A percentile compares a stretch with the other conserved stretches of the same genome.
Conservation (phyloP, 176 grass and related monocot genomes). For the Oryza officinalis region DNA sequence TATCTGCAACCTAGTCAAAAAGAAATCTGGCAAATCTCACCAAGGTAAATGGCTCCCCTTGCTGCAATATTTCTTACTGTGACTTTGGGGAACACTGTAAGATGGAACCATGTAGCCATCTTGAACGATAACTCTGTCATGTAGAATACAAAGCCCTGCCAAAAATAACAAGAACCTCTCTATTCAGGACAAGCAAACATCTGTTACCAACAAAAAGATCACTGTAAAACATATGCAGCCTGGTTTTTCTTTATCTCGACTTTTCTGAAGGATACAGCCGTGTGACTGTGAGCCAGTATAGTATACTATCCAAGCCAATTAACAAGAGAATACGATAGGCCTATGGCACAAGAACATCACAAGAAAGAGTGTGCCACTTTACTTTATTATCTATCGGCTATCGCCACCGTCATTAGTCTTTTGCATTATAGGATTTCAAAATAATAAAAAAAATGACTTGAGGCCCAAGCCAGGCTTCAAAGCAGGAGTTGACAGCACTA, state of each 20-base stretch:
- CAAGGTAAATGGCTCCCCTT: neutral
- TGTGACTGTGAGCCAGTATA: neutral
- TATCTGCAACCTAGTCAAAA: neutral
- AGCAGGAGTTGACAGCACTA: neutral
- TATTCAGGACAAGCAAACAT: neutral
- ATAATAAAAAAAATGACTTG: neutral
- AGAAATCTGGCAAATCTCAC: neutral
- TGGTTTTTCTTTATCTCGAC: neutral
- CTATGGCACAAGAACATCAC: neutral
- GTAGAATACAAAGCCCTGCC: constrained; percentile 2
- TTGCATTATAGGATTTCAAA: neutral
- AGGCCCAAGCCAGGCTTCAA: neutral
- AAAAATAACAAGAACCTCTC: constrained; percentile 2
- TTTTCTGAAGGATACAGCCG: neutral
- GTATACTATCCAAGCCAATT: neutral
- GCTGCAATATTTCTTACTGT: neutral
- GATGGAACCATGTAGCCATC: too few relatives aligned
- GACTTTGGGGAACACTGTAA: too few relatives aligned
- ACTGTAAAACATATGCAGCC: neutral
- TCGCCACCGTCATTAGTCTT: neutral
- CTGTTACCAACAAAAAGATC: neutral
- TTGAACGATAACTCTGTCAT: too few relatives aligned
- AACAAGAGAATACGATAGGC: neutral
- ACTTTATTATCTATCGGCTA: neutral
- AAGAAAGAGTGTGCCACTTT: neutral